Conservation (phyloP, 2,329 filamentous ascomycete genomes). For the Cyphellophora attinorum region DNA sequence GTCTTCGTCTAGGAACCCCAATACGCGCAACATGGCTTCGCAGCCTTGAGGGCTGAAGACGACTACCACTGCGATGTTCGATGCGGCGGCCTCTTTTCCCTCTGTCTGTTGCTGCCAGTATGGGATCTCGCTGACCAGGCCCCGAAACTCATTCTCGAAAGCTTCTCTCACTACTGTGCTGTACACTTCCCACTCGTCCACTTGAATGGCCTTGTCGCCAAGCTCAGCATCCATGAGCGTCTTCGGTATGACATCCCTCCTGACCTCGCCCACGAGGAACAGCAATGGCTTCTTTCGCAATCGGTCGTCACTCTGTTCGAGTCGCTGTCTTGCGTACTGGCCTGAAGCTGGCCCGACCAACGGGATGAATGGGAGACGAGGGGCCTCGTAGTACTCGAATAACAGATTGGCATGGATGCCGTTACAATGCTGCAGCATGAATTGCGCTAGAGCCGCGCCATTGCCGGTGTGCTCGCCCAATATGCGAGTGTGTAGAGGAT, state of each 20-base stretch:
- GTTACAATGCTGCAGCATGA: constrained; percentile 72
- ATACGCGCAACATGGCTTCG: constrained; percentile 47
- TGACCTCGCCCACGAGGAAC: constrained; percentile 83
- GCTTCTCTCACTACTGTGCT: constrained; percentile 72
- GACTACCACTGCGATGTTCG: constrained; percentile 27
- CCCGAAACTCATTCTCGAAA: constrained; percentile 60
- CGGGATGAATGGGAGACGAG: constrained; percentile 14
- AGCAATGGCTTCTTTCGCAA: constrained; percentile 49
- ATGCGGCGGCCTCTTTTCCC: neutral
- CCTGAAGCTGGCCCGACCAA: constrained; percentile 19
- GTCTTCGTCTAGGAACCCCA: constrained; percentile 36
- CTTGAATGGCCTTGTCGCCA: constrained; percentile 24
- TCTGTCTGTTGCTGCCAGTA: neutral
- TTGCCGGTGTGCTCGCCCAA: constrained; percentile 74
- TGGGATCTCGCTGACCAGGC: constrained; percentile 37
- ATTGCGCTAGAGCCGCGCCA: constrained; percentile 66
- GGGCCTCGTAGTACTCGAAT: constrained; percentile 12
- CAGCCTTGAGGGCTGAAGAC: constrained; percentile 54
- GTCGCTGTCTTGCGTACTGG: constrained; percentile 3
- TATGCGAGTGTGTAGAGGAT: constrained; percentile 42
- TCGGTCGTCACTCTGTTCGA: constrained; percentile 7
- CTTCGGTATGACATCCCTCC: constrained; percentile 80
- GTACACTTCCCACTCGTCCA: constrained; percentile 78
- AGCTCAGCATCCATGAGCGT: constrained; percentile 45
- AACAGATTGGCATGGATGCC: constrained; percentile 12